Percentiles rank a stretch among this genome's conserved stretches.
Evolutionary conservation across 495 filamentous ascomycete genomes (phyloP).

Genomic region (Neurospora intermedia): DNA sequence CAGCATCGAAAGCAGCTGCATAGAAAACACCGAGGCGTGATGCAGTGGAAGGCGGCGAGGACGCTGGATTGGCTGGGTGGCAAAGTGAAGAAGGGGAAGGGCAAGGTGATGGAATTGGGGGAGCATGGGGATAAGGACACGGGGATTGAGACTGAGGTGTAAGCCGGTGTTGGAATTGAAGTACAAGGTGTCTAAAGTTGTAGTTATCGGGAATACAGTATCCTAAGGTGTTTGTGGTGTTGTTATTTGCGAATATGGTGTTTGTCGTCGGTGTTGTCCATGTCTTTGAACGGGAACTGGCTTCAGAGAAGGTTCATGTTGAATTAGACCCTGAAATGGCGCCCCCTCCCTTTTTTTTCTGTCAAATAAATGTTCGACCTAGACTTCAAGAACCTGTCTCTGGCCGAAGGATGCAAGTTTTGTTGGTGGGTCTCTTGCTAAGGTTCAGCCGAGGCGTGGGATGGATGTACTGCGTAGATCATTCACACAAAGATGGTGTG

Average conservation of each 20-base stretch:
- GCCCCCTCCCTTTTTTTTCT: not conserved
- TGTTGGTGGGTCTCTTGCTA: too few species aligned
- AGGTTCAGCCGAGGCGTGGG: not conserved
- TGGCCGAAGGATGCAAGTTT: too few species aligned
- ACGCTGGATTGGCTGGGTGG: conserved; percentile 50
- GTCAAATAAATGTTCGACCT: not conserved
- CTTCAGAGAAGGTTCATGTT: not conserved
- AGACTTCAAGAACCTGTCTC: not conserved
- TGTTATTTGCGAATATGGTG: too few species aligned
- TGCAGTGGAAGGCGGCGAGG: conserved; percentile 59
- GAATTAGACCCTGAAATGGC: not conserved
- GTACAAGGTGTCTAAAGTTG: too few species aligned
- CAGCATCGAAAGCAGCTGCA: conserved; percentile 48
- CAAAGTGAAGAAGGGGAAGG: conserved; percentile 42
- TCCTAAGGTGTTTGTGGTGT: too few species aligned
- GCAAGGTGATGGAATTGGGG: conserved; percentile 41
- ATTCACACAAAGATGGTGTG: not conserved
- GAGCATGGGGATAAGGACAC: conserved; percentile 46
- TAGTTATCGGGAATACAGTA: too few species aligned
- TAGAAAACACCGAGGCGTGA: conserved; percentile 52
- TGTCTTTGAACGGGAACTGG: not conserved
- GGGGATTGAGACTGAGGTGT: conserved; percentile 49
- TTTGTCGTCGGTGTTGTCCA: too few species aligned
- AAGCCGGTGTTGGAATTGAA: too few species aligned
- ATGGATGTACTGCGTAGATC: not conserved